phyloP scores from a whole-genome alignment of 192 early-diverging fungal genomes.

The Umbelopsis ramanniana region DNA sequence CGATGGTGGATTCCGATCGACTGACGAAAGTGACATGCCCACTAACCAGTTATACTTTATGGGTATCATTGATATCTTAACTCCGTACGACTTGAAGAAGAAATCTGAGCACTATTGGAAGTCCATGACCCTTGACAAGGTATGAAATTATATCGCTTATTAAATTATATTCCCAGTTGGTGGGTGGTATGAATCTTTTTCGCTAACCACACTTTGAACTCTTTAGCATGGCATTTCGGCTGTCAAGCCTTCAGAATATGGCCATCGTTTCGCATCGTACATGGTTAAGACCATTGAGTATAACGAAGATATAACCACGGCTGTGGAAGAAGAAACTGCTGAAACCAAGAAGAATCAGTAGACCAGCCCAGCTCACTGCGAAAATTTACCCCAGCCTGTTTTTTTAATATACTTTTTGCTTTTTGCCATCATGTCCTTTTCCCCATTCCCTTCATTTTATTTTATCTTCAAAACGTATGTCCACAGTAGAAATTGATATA shows the following conservation, averaged over 20 bases:
- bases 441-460: neutral
- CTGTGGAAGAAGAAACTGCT: constrained; percentile 5
- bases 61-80: constrained; percentile 98
- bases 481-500: constrained; percentile 2
- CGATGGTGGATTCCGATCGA: constrained; percentile 86
- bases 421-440: neutral
- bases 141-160: neutral
- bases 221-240: constrained; percentile 72
- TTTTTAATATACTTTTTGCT: neutral
- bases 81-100: constrained; percentile 89
- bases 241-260: constrained; percentile 88
- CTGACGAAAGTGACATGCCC: constrained; percentile 74
- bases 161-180: no score
- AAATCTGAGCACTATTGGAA: constrained; percentile 91
- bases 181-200: neutral
- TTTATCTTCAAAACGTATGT: neutral
- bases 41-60: constrained; percentile 87
- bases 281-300: constrained; percentile 73
- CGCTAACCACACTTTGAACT: neutral
- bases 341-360: constrained; percentile 24
- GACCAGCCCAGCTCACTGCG: constrained; percentile 1
- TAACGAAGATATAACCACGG: constrained; percentile 48
- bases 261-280: constrained; percentile 86
- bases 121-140: constrained; percentile 73
- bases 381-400: neutral